Base-by-base conservation (phyloP, 2,329 filamentous ascomycete species). In the Paraphoma chrysanthemicola region DNA sequence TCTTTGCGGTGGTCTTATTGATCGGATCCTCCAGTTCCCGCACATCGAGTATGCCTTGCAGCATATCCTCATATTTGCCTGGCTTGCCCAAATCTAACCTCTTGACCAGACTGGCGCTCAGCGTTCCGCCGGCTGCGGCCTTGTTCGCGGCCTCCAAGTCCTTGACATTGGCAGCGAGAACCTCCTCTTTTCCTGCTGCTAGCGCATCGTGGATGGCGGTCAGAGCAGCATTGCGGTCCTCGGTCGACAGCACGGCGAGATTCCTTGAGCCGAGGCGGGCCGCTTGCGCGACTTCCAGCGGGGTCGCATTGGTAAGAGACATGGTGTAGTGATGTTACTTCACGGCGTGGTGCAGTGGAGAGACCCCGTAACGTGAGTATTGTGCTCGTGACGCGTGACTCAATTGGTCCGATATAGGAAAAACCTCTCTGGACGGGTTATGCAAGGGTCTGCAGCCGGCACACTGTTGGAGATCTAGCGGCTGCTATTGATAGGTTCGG, bases 61-160 rank as follows among this genome's bases (percentile, higher is more conserved):
- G 83, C 95, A 99, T 98, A 73, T 98, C 95, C 72, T 97, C 93
- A 83, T 90, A 99, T 80, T 98, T 98, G 56, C 94, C 94, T 72
- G 88, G 86, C 76, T 91, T 90, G 47, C 87, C 88, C 47, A 99
- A 82, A 77, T 99, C 94, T 59, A 99, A 84, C 53, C 95, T 86
- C 70, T 96, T 95, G 31, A 97, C 86, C 23, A 98, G 84, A 71
- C 92, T 95, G 70, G 90, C 85, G 75, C 88, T 94, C 48, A 98
- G 80, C 46, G 87, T 82, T 41, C 94, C 94, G 69, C 88, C 86
- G 14, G 88, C 85, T 17, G 91, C 92, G 47, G 92, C 91, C 68
- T 86, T 83, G 41, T 84, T 86, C 3, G 95, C 95, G 44, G 85
- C 81, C 51, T 88, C 87, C 51, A 99, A 84, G 76, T 99, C 95